Conservation (phyloP, 1,284 basidiomycete species). For the Apiotrichum gracile region DNA sequence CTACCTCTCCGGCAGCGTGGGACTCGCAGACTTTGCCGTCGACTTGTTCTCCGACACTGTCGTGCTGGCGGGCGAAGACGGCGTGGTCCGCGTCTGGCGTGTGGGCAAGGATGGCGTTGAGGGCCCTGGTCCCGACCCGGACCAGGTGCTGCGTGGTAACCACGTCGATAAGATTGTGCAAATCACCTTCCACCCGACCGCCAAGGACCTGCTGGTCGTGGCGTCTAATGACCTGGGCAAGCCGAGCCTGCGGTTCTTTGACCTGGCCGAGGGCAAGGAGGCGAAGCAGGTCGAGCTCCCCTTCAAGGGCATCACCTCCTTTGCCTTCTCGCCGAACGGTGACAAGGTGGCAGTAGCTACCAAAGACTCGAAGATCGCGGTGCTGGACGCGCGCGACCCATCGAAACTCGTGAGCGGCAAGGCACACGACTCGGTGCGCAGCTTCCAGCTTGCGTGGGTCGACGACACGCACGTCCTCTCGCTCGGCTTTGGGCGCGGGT, state of each 20-base stretch:
- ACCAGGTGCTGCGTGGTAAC: conserved; percentile 27
- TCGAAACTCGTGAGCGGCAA: conserved; percentile 20
- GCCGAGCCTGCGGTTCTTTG: conserved; percentile 41
- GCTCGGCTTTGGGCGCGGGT: conserved; percentile 48
- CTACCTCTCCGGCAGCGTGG: conserved; percentile 42
- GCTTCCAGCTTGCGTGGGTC: conserved; percentile 48
- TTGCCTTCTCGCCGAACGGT: conserved; percentile 44
- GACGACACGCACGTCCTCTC: conserved; percentile 41
- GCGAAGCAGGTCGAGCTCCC: conserved; percentile 13
- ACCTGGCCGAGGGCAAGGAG: conserved; percentile 24
- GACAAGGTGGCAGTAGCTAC: conserved; percentile 45
- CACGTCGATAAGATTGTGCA: conserved; percentile 45
- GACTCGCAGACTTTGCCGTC: conserved; percentile 45
- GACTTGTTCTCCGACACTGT: conserved; percentile 40
- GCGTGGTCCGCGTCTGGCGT: conserved; percentile 42
- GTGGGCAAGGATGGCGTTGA: conserved; percentile 32
- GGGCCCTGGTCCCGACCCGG: conserved; percentile 33
- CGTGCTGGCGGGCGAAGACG: conserved; percentile 48
- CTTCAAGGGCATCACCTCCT: conserved; percentile 34
- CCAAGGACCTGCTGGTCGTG: conserved; percentile 41
- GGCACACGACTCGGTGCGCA: conserved; percentile 46
- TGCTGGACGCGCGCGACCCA: conserved; percentile 46
- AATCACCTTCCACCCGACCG: conserved; percentile 46
- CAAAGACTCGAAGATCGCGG: conserved; percentile 45
- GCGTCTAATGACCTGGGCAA: conserved; percentile 46